A percentile compares a stretch with the other conserved stretches of the same genome.
These are phyloP conservation scores for Botrytis porri DNA, from an alignment of 2,329 filamentous ascomycete species.

Conservation along the genomic window DNA sequence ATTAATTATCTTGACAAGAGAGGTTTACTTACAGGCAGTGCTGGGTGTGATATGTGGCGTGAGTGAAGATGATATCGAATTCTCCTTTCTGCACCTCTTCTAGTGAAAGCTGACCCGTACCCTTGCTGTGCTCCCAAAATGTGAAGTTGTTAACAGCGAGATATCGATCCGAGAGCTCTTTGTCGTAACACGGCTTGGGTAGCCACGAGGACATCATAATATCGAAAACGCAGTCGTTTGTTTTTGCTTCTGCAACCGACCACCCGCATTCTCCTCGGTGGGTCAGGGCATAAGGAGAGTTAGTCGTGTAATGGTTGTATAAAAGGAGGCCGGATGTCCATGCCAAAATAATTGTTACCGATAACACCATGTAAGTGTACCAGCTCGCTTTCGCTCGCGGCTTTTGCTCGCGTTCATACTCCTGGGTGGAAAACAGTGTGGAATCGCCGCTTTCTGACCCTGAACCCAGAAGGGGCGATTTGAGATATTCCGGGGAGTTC, in stretches of 20 bases:
- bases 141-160: neutral
- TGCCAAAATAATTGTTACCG: neutral
- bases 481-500: neutral
- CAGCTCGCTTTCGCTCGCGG: neutral
- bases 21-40: neutral
- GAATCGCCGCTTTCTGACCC: neutral
- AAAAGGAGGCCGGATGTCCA: neutral
- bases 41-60: neutral
- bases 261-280: neutral
- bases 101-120: neutral
- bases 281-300: neutral
- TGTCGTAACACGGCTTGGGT: neutral
- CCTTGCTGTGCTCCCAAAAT: neutral
- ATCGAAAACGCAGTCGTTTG: neutral
- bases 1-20: neutral
- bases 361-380: neutral
- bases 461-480: neutral
- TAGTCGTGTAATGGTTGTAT: neutral
- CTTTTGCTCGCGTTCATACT: neutral
- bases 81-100: neutral
- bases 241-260: neutral
- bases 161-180: neutral
- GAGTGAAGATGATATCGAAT: neutral
- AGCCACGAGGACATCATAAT: neutral
- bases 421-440: neutral